Evolutionary conservation across 1,284 basidiomycete species (phyloP).

Genomic region (Dichomitus squalens): DNA sequence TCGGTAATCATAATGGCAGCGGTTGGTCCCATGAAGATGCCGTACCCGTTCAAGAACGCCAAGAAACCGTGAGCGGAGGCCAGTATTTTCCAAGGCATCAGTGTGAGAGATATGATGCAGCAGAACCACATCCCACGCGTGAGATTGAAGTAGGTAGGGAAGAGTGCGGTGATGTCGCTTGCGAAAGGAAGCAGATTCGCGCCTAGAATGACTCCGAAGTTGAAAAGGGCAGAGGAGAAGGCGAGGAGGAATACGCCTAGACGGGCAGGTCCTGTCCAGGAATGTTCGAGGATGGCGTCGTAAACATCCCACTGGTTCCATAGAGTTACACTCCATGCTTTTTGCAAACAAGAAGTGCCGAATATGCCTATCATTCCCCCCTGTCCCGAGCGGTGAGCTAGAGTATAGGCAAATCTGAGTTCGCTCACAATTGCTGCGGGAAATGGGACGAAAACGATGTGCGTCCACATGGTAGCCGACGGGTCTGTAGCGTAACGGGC

Average conservation of each 20-base stretch:
- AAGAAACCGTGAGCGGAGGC: slow-evolving; percentile 31
- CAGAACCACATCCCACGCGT: slow-evolving; percentile 46
- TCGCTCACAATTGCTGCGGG: slow-evolving; percentile 26
- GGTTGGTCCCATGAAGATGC: slow-evolving; percentile 33
- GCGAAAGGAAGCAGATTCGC: slow-evolving; percentile 33
- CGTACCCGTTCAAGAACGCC: slow-evolving; percentile 31
- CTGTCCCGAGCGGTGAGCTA: neutral
- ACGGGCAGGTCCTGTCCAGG: slow-evolving; percentile 20
- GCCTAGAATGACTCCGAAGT: slow-evolving; percentile 47
- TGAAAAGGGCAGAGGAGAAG: slow-evolving; percentile 44
- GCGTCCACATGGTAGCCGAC: slow-evolving; percentile 27
- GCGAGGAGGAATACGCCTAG: slow-evolving; percentile 48
- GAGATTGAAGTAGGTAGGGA: slow-evolving; percentile 45
- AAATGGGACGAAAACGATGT: slow-evolving; percentile 28
- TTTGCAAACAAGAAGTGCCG: slow-evolving; percentile 26
- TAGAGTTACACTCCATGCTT: slow-evolving; percentile 26
- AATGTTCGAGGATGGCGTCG: slow-evolving; percentile 28
- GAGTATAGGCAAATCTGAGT: neutral
- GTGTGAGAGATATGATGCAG: slow-evolving; percentile 44
- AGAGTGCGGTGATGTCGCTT: slow-evolving; percentile 39
- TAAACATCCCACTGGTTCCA: slow-evolving; percentile 31
- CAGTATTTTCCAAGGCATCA: slow-evolving; percentile 39
- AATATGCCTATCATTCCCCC: slow-evolving; percentile 30
- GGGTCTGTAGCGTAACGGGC: slow-evolving; percentile 25
- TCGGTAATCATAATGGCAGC: slow-evolving; percentile 33